Conservation (phyloP, 169 alveolate species). For the Neospora caninum region DNA sequence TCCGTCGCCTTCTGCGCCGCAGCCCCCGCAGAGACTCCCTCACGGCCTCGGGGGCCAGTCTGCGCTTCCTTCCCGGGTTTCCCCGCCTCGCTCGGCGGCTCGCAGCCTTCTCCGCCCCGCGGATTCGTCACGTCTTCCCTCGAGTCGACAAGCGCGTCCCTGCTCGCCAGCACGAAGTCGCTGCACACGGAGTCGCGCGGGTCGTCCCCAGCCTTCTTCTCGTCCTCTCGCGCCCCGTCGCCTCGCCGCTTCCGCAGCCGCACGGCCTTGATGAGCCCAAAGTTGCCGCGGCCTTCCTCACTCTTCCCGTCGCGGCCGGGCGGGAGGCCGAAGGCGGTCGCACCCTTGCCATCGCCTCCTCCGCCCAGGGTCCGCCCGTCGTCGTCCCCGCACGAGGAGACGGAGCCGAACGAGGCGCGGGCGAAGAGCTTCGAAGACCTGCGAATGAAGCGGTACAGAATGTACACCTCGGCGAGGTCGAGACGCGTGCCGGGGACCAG, state of each 20-base stretch:
- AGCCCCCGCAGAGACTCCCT: not conserved
- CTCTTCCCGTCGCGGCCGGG: not conserved
- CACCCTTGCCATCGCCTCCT: not conserved
- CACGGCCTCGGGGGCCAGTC: too few species aligned
- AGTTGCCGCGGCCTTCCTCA: not conserved
- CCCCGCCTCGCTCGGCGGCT: too few species aligned
- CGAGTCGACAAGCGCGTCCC: too few species aligned
- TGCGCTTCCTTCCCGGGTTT: too few species aligned
- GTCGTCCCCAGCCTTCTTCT: too few species aligned
- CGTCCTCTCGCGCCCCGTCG: too few species aligned
- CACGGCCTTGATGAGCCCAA: not conserved
- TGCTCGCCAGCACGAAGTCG: too few species aligned
- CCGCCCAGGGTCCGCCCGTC: not conserved
- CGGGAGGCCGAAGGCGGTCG: not conserved
- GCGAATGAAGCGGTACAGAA: not conserved
- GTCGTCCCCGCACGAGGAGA: not conserved
- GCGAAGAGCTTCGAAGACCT: not conserved
- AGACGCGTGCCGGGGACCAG: not conserved
- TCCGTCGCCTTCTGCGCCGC: not conserved
- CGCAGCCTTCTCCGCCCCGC: too few species aligned
- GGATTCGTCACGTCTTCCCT: too few species aligned
- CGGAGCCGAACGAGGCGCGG: conserved; percentile 1
- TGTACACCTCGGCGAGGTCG: not conserved
- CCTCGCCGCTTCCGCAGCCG: not conserved
- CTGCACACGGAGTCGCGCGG: too few species aligned